Base-by-base conservation (phyloP, 2,329 filamentous ascomycete species). In the Chrysoporthe cubensis region DNA sequence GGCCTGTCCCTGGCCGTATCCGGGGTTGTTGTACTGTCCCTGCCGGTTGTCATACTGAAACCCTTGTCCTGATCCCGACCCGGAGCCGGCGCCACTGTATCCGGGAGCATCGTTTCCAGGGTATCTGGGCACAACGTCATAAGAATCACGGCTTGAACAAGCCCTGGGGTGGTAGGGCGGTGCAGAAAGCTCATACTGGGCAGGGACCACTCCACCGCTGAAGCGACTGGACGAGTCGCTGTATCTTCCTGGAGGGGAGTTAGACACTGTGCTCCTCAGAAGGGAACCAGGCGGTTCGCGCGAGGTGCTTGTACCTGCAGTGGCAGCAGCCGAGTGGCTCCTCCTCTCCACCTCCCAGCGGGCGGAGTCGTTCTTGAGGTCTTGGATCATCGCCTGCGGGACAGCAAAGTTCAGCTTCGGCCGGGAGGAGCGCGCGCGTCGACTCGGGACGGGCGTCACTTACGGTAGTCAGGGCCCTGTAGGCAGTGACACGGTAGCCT, bases 401-500 rank as follows among this genome's bases (percentile, higher is more conserved):
- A 11, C 34, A 26, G 16, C 26, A 40, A 63, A 64, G 16, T 57
- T 43, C 44, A 43, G 14, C n/a, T 42, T 32, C 54, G 2, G 14
- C n/a, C 8, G 52, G 32, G 14, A 37, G 42, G 44, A 18, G 54
- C 2, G 26, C 26, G 26, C 26, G 26, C 26, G 26, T 26, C 26
- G 26, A 26, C 26, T 26, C 40, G 34, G 59, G 70, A 26, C 48
- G 26, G 21, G 34, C 56, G 59, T 66, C 58, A 81, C 89, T 82
- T 85, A 93, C 91, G 75, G 90, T 89, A 73, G 91, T 94, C 75
- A 94, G 80, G 76, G 93, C 92, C 71, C 91, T 87, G 79, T 94
- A 94, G 70, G 90, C 91, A 61, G 89, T 92, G 77, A 94, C 92
- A 79, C 88, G 92, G 81, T 91, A 94, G 73, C 91, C 91, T 75